Base-by-base conservation (phyloP, 2,329 filamentous ascomycete species). In the Colletotrichum sansevieriae region DNA sequence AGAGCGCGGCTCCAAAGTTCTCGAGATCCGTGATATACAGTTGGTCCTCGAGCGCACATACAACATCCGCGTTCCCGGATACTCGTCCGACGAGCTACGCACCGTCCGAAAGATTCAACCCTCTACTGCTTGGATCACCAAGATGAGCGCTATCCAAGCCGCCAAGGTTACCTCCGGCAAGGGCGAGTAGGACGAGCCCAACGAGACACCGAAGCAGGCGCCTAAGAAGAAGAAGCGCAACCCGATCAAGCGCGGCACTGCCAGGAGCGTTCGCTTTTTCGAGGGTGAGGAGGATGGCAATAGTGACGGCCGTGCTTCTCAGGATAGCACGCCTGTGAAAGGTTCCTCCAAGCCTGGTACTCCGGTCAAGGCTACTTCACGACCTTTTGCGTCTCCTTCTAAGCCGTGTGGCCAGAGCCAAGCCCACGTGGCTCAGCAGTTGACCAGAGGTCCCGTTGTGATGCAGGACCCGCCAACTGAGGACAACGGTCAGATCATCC, bases 121-220 rank as follows among this genome's bases (percentile, higher is more conserved):
- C 2, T 91, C 94, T 20, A 84, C 91, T 15, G 92, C 90, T 22
- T 99, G 96, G 94, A 95, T 96, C 71, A 91, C 92, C 73, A 99
- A 99, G 85, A 97, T 99, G 91, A 95, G 94, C 75, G 95, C 96
- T 25, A 92, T 99, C 15, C 94, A 97, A 81, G 95, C 95, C 2
- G 94, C 94, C 54, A 98, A 98, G 84, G 94, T 91, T 52, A 91
- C 88, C 80, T 84, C 88, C 4, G 86, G 88, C 25, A 88, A 88
- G 78, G 83, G 84, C 56, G 86, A 88, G 74, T 83, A 82, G 73
- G 82, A 78, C 54, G 46, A 62, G 29, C 57, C 59, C 57, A 18
- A 20, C 51, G 57, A 63, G 25, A 33, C 25, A 66, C 56, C 37
- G 15, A 52, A 60, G 62, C 22, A 35, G n/a, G 55, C 62, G 3